These are phyloP conservation scores for Drechslera avenae DNA, from an alignment of 2,329 filamentous ascomycete genomes.

Conservation along the genomic window DNA sequence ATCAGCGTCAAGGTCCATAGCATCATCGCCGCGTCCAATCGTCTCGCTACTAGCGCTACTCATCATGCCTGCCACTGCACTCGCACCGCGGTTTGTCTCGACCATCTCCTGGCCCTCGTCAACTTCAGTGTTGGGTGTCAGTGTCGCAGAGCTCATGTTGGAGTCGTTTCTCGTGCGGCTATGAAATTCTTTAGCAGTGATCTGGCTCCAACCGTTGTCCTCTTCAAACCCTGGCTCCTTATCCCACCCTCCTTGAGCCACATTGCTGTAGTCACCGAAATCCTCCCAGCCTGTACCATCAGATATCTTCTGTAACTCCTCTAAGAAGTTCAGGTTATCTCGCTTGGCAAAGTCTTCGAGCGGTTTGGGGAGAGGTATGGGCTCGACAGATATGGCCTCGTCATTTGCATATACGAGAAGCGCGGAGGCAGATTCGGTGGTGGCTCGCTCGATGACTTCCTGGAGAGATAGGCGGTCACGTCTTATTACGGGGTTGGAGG, in stretches of 20 bases:
- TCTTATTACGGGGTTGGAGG: constrained; percentile 30
- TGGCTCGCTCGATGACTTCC: constrained; percentile 61
- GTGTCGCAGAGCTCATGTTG: constrained; percentile 33
- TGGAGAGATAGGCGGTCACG: constrained; percentile 53
- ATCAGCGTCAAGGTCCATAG: constrained; percentile 26
- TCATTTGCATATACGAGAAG: constrained; percentile 66
- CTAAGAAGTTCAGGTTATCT: constrained; percentile 52
- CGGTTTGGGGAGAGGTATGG: constrained; percentile 28
- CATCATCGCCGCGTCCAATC: constrained; percentile 22
- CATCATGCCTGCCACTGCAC: constrained; percentile 11
- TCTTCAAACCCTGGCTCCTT: constrained; percentile 16
- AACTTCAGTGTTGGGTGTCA: constrained; percentile 44
- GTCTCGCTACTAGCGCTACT: constrained; percentile 33
- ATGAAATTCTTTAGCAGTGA: constrained; percentile 29
- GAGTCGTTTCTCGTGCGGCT: constrained; percentile 18
- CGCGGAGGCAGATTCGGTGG: constrained; percentile 57
- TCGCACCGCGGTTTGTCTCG: constrained; percentile 32
- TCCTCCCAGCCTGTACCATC: constrained; percentile 19
- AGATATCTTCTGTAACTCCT: constrained; percentile 32
- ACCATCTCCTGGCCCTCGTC: constrained; percentile 38
- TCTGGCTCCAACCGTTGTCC: constrained; percentile 26
- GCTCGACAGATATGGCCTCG: constrained; percentile 29
- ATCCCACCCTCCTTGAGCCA: constrained; percentile 26
- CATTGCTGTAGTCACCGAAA: constrained; percentile 10
- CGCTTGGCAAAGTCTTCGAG: constrained; percentile 54